Evolutionary conservation across 129 eudicot species (phyloP).

Genomic region (Deinandra increscens): DNA sequence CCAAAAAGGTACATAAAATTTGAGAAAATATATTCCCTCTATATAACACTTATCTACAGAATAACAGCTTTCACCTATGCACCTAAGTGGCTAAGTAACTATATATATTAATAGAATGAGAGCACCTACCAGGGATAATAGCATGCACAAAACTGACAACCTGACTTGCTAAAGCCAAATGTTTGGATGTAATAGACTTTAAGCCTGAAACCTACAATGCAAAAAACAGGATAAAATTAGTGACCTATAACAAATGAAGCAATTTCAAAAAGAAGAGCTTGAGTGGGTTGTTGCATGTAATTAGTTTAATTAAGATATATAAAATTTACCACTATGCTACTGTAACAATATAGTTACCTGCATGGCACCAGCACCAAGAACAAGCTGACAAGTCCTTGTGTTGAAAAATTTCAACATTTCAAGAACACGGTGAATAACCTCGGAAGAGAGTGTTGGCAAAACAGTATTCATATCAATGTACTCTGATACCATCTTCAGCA

Average conservation of each 20-base stretch:
- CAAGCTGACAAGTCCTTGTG: conserved; percentile 88
- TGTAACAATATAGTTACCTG: conserved; percentile 52
- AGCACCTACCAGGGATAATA: conserved; percentile 74
- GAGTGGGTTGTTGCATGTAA: conserved; percentile 1
- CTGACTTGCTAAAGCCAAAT: conserved; percentile 96
- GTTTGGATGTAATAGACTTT: conserved; percentile 91
- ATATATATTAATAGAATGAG: not conserved
- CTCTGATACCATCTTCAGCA: conserved; percentile 98
- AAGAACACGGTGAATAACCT: conserved; percentile 89
- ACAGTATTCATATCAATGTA: conserved; percentile 81
- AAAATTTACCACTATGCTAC: conserved; percentile 18
- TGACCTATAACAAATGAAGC: conserved; percentile 12
- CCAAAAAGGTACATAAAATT: conserved; percentile 27
- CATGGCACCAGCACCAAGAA: conserved; percentile 99
- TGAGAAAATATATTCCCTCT: not conserved
- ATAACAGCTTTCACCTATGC: conserved; percentile 8
- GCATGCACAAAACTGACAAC: conserved; percentile 81
- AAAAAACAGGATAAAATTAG: conserved; percentile 2
- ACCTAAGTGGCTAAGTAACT: not conserved
- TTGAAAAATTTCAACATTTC: conserved; percentile 92
- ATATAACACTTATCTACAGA: not conserved
- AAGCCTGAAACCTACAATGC: conserved; percentile 86
- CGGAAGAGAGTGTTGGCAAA: conserved; percentile 78
- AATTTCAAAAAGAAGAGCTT: conserved; percentile 7
- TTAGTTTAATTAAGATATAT: not conserved